These are phyloP conservation scores for Tolypocladium capitatum DNA, from an alignment of 2,329 filamentous ascomycete species.

Conservation along the genomic window DNA sequence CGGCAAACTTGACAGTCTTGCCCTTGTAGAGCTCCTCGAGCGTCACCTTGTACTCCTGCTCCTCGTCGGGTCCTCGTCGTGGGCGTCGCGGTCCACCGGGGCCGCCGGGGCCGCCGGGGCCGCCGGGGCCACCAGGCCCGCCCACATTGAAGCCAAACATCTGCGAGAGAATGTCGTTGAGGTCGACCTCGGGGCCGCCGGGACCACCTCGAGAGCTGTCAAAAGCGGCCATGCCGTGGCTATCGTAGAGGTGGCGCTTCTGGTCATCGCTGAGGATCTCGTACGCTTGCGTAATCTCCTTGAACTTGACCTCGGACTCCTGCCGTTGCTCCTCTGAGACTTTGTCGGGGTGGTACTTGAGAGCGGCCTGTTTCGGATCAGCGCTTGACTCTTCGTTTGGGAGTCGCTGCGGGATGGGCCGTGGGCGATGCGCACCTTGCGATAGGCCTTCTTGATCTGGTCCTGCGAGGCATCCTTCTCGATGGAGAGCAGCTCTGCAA, in stretches of 20 bases:
- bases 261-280: conserved; percentile 96
- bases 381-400: conserved; percentile 2
- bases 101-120: conserved; percentile 42
- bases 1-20: conserved; percentile 93
- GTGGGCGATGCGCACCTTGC: conserved; percentile 53
- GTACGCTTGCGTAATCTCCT: conserved; percentile 84
- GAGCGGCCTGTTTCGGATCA: conserved; percentile 49
- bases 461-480: conserved; percentile 57
- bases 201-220: conserved; percentile 58
- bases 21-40: conserved; percentile 96
- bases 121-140: conserved; percentile 37
- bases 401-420: conserved; percentile 1
- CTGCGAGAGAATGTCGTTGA: conserved; percentile 85
- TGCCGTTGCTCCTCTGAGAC: conserved; percentile 74
- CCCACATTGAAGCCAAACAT: conserved; percentile 76
- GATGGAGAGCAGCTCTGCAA: conserved; percentile 65
- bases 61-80: conserved; percentile 66
- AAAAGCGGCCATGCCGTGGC: conserved; percentile 91
- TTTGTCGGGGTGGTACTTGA: conserved; percentile 90
- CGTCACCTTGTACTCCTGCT: conserved; percentile 81
- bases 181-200: conserved; percentile 60
- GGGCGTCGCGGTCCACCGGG: conserved; percentile 47
- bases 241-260: conserved; percentile 83
- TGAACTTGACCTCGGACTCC: conserved; percentile 85
- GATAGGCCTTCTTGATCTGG: conserved; percentile 91